Base-by-base conservation (phyloP, 2,329 filamentous ascomycete genomes). In the Exophiala spinifera region DNA sequence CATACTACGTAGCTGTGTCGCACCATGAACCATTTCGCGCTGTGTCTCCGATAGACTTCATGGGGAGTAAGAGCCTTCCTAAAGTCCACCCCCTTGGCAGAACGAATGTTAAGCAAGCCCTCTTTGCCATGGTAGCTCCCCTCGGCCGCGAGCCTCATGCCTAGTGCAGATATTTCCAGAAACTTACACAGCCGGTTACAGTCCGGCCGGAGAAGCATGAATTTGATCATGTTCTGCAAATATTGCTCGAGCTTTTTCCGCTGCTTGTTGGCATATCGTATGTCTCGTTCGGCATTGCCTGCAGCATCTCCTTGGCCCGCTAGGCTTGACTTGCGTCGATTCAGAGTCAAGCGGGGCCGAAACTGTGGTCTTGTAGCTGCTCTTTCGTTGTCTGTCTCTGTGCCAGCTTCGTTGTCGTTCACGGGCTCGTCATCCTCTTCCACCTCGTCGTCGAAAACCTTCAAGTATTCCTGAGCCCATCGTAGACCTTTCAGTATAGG, bases 91-190 rank as follows among this genome's bases (percentile, higher is more conserved):
- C 91, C 91, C 67, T 95, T 95, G 14, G 88, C 86, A 4, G 90
- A 95, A 65, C 95, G 89, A 61, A 99, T 96, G 63, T 95, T 86
- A 61, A 99, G 78, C 68, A 88, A 91, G 14, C 94, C 95, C 72
- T 99, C 95, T 71, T 99, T 99, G 55, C 94, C 95, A 67, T 99
- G 94, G 65, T 96, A 97, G 64, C 91, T 95, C 23, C 91, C 91
- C 71, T 99, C 95, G 0, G 92, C 91, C 20, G 94, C 94, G 46
- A 99, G 81, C 45, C 95, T 86, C 46, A 99, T 91, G 19, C 94
- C 94, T 4, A 99, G 79, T 0, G 95, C 92, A 17, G 94, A 99
- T 7, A 99, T 77, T 69, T 99, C 94, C 1, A 99, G 77, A 69
- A 99, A 99, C 61, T 95, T 94, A 74, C 94, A 99, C 3, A 99